Percentiles rank a stretch among this genome's conserved stretches.
phyloP scores from a whole-genome alignment of 345 rosid species.

The Brassica incana region DNA sequence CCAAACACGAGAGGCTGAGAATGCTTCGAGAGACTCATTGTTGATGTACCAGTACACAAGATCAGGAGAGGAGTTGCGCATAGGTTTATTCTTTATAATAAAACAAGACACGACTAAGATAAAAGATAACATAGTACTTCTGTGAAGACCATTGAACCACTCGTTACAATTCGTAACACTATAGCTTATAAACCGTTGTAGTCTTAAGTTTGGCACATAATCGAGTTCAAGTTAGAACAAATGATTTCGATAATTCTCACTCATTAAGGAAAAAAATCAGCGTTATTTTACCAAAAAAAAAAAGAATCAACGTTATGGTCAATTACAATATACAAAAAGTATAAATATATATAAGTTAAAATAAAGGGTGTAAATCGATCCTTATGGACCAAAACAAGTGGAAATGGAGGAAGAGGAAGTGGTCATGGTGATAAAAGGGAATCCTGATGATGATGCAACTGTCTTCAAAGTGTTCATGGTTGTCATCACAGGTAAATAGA shows the following conservation, averaged over 20 bases:
- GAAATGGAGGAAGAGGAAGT: conserved; percentile 48
- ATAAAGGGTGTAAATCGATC: conserved; percentile 14
- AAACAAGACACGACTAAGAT: neutral
- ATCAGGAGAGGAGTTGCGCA: too few relatives aligned
- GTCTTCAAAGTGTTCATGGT: conserved; percentile 46
- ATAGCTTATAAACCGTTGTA: neutral
- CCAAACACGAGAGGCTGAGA: too few relatives aligned
- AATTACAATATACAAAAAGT: conserved; percentile 15
- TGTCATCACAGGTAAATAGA: conserved; percentile 19
- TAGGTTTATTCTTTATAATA: neutral
- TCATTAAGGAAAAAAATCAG: conserved; percentile 32
- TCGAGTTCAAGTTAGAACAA: conserved; percentile 9
- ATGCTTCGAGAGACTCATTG: too few relatives aligned
- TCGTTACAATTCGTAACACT: neutral
- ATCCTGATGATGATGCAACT: conserved; percentile 99
- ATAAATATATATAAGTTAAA: neutral
- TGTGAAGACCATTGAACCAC: neutral
- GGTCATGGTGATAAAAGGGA: conserved; percentile 51
- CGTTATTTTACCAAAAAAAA: too few relatives aligned
- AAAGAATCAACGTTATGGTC: neutral
- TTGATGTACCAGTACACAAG: too few relatives aligned
- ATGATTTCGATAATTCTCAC: conserved; percentile 27
- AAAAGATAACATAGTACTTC: neutral
- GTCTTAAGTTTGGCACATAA: conserved; percentile 13
- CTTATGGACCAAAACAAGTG: conserved; percentile 23